Percentiles rank a stretch among this genome's conserved stretches.
These are phyloP conservation scores for Pichia sporocuriosa DNA, from an alignment of 805 yeast genomes.

Conservation along the genomic window DNA sequence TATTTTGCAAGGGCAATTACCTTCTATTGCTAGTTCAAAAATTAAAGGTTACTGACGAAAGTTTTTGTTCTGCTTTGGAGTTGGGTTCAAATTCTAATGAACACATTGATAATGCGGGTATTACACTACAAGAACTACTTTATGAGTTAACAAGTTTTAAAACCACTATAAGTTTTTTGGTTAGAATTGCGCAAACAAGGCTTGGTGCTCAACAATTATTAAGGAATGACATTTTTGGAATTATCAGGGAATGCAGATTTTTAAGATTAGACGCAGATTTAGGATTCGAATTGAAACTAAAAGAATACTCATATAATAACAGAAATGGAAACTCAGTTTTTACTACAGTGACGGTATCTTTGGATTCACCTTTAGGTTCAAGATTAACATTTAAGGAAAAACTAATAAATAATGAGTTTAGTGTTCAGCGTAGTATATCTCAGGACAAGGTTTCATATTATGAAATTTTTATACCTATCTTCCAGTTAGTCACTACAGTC, in stretches of 20 bases:
- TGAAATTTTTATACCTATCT: slow-evolving; percentile 65
- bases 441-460: slow-evolving; percentile 42
- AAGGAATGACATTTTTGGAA: slow-evolving; percentile 64
- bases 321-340: slow-evolving; percentile 19
- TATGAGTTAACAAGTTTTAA: slow-evolving; percentile 76
- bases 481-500: slow-evolving; percentile 63
- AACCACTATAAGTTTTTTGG: slow-evolving; percentile 59
- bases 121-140: slow-evolving; percentile 47
- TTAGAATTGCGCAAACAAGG: slow-evolving; percentile 69
- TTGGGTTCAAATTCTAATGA: slow-evolving; percentile 15
- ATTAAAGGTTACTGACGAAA: slow-evolving; percentile 61
- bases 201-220: slow-evolving; percentile 71
- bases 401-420: slow-evolving; percentile 20
- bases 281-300: slow-evolving; percentile 41
- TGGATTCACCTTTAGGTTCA: slow-evolving; percentile 42
- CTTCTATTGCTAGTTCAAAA: slow-evolving; percentile 59
- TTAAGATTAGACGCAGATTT: slow-evolving; percentile 71
- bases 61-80: slow-evolving; percentile 35
- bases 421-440: slow-evolving; percentile 5
- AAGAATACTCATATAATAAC: slow-evolving; percentile 12
- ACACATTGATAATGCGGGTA: slow-evolving; percentile 26
- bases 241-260: slow-evolving; percentile 50
- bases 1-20: slow-evolving; percentile 59
- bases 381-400: background rate
- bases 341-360: slow-evolving; percentile 39